These are phyloP conservation scores for Phaseolus lunatus DNA, from an alignment of 306 rosid genomes.

Conservation along the genomic window DNA sequence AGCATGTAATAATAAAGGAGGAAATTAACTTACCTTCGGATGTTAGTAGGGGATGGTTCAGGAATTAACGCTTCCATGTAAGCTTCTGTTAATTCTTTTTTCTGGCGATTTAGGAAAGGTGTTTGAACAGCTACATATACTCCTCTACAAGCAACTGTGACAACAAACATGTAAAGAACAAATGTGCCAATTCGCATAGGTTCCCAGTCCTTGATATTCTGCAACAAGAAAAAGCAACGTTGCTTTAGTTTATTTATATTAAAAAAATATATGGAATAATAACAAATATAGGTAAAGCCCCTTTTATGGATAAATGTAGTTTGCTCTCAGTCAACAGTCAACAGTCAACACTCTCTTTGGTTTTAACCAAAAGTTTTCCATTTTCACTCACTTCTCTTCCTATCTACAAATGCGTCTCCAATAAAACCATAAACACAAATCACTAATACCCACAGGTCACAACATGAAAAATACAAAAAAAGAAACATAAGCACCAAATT, in stretches of 20 bases:
- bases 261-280: neutral
- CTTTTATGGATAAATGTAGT: neutral
- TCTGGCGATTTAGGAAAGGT: constrained; percentile 64
- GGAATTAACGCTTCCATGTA: constrained; percentile 97
- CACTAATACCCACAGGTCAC: neutral
- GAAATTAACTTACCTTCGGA: constrained; percentile 66
- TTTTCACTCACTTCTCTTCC: neutral
- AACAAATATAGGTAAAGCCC: constrained; percentile 15
- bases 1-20: constrained; percentile 32
- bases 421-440: neutral
- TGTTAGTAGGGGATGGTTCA: constrained; percentile 80
- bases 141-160: constrained; percentile 71
- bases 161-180: constrained; percentile 64
- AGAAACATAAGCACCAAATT: neutral
- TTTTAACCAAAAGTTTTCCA: neutral
- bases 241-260: constrained; percentile 35
- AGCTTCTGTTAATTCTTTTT: constrained; percentile 80
- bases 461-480: neutral
- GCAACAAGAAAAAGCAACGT: constrained; percentile 39
- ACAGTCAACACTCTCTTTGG: neutral
- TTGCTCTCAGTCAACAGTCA: neutral
- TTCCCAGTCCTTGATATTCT: constrained; percentile 89
- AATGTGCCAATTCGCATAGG: constrained; percentile 73
- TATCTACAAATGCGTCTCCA: neutral
- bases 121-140: constrained; percentile 63